Conservation (phyloP, 257 asterid genomes). For the Fraxinus americana region DNA sequence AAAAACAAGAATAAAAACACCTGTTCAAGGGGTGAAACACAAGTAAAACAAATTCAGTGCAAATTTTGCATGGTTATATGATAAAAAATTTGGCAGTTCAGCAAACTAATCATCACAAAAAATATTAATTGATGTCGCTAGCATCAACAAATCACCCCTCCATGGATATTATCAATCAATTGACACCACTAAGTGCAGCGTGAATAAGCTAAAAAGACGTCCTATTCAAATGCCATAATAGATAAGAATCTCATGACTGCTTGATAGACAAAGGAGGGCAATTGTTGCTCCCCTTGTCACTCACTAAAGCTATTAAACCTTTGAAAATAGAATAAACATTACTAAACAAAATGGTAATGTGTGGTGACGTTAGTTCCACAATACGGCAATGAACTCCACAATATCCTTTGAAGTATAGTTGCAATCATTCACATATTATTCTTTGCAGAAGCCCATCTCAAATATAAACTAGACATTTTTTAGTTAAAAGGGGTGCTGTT, state of each 20-base stretch:
- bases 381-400: not conserved
- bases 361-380: not conserved
- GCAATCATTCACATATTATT: not conserved
- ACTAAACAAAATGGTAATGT: not conserved
- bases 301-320: not conserved
- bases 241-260: not conserved
- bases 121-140: not conserved
- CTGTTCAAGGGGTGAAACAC: not conserved
- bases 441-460: slow-evolving; percentile 1
- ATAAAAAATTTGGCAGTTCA: not conserved
- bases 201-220: not conserved
- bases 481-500: not conserved
- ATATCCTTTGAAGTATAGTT: not conserved
- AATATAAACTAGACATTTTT: not conserved
- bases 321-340: not conserved
- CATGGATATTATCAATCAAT: not conserved
- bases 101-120: not conserved
- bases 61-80: not conserved
- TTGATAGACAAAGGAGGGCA: not conserved
- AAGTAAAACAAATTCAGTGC: not conserved
- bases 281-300: not conserved
- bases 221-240: not conserved
- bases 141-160: not conserved
- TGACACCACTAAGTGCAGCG: not conserved
- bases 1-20: not conserved